phyloP scores from a whole-genome alignment of 805 yeast genomes.

The Yarrowia sp. region DNA sequence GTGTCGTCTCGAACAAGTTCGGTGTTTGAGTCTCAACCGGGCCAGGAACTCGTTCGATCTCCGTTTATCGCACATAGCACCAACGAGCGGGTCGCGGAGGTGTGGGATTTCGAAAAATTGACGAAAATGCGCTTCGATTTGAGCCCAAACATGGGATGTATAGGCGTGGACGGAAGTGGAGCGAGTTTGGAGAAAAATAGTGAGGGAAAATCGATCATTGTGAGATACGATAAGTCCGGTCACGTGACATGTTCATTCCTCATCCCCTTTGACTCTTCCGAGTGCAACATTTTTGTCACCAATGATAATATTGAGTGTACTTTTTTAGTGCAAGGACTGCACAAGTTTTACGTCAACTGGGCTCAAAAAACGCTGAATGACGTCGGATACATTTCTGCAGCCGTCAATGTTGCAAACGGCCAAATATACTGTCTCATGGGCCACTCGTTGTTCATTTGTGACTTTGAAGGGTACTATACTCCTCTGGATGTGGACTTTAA shows the following conservation, averaged over 20 bases:
- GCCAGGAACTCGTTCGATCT: background rate
- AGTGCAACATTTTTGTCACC: constrained; percentile 15
- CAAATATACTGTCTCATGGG: constrained; percentile 17
- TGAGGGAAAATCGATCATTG: background rate
- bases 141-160: background rate
- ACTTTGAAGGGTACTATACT: background rate
- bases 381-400: constrained; percentile 12
- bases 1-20: constrained; percentile 4
- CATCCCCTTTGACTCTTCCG: background rate
- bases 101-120: constrained; percentile 11
- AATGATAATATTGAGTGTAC: constrained; percentile 11
- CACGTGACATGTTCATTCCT: background rate
- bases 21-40: background rate
- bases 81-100: background rate
- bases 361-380: background rate
- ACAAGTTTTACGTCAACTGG: constrained; percentile 23
- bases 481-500: background rate
- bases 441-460: background rate
- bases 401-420: constrained; percentile 7
- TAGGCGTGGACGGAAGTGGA: background rate
- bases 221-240: background rate
- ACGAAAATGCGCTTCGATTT: constrained; percentile 6
- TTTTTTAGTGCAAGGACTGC: constrained; percentile 8
- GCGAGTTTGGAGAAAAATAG: background rate
- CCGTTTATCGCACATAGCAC: background rate